phyloP scores from a whole-genome alignment of 495 filamentous ascomycete species.

The Penicillium desertorum region DNA sequence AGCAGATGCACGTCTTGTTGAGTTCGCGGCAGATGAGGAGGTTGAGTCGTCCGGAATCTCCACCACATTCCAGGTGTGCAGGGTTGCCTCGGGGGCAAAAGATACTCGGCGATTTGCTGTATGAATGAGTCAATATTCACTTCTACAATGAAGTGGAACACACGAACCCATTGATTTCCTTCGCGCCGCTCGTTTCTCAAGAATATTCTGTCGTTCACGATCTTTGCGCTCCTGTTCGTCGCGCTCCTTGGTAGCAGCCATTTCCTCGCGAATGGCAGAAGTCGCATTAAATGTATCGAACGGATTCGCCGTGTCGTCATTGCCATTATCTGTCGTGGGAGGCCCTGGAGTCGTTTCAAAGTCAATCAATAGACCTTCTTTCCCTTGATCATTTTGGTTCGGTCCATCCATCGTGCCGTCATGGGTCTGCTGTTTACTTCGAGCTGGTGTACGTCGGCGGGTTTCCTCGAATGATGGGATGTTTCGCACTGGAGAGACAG shows the following conservation, averaged over 20 bases:
- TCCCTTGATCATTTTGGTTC: slow-evolving; percentile 13
- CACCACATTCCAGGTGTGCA: slow-evolving; percentile 96
- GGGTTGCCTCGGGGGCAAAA: slow-evolving; percentile 93
- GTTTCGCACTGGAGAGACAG: slow-evolving; percentile 61
- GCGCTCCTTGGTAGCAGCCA: slow-evolving; percentile 69
- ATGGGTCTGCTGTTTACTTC: slow-evolving; percentile 28
- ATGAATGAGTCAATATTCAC: slow-evolving; percentile 8
- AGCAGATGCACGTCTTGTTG: slow-evolving; percentile 68
- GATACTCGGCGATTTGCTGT: slow-evolving; percentile 87
- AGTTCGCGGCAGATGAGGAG: slow-evolving; percentile 74
- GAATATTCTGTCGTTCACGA: slow-evolving; percentile 64
- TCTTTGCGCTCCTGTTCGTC: slow-evolving; percentile 68
- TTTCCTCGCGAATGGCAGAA: slow-evolving; percentile 59
- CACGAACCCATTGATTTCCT: slow-evolving; percentile 75
- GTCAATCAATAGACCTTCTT: slow-evolving; percentile 49
- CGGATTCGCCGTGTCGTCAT: slow-evolving; percentile 52
- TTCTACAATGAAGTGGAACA: neutral
- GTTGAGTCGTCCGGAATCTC: slow-evolving; percentile 87
- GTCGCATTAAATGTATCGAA: slow-evolving; percentile 57
- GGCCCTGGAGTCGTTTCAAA: slow-evolving; percentile 45
- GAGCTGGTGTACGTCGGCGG: slow-evolving; percentile 42
- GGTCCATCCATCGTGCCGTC: slow-evolving; percentile 18
- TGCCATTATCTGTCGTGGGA: slow-evolving; percentile 29
- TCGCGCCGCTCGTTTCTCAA: slow-evolving; percentile 76
- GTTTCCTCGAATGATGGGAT: slow-evolving; percentile 53